Evolutionary conservation across 1,284 basidiomycete genomes (phyloP).

Genomic region (Rhizopogon parksii): DNA sequence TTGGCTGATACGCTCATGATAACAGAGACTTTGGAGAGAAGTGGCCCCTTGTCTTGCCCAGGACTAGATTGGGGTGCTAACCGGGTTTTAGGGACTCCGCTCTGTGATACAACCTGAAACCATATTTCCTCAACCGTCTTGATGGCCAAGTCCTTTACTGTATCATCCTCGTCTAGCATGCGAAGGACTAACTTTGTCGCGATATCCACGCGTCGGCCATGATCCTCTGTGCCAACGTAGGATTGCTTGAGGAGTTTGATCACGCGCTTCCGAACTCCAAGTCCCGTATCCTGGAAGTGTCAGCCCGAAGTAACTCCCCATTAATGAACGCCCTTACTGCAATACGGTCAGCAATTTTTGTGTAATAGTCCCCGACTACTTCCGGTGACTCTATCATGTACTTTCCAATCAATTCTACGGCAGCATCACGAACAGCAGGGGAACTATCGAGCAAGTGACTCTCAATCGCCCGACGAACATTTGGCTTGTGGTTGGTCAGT

Average conservation of each 20-base stretch:
- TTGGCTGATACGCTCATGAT: constrained; percentile 81
- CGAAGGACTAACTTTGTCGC: constrained; percentile 78
- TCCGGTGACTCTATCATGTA: constrained; percentile 86
- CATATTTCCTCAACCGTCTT: constrained; percentile 87
- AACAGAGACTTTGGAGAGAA: constrained; percentile 61
- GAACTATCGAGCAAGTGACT: constrained; percentile 85
- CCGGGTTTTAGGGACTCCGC: constrained; percentile 33
- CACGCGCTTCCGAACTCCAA: constrained; percentile 90
- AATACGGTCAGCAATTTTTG: constrained; percentile 80
- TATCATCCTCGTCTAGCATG: constrained; percentile 88
- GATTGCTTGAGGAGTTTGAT: constrained; percentile 88
- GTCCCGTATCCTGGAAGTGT: constrained; percentile 71
- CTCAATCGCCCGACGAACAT: constrained; percentile 80
- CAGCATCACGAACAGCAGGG: constrained; percentile 90
- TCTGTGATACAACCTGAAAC: constrained; percentile 47
- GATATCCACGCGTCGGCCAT: constrained; percentile 68
- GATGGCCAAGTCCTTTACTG: constrained; percentile 85
- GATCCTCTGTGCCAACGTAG: constrained; percentile 60
- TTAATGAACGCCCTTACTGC: constrained; percentile 47
- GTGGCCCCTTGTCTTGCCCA: constrained; percentile 41
- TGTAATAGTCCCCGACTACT: constrained; percentile 81
- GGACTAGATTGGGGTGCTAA: constrained; percentile 21
- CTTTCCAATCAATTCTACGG: constrained; percentile 92
- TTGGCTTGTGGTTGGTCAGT: constrained; percentile 38
- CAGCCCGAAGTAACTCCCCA: not conserved